Evolutionary conservation across 2,329 filamentous ascomycete genomes (phyloP).

Genomic region (Botrytis fragariae): DNA sequence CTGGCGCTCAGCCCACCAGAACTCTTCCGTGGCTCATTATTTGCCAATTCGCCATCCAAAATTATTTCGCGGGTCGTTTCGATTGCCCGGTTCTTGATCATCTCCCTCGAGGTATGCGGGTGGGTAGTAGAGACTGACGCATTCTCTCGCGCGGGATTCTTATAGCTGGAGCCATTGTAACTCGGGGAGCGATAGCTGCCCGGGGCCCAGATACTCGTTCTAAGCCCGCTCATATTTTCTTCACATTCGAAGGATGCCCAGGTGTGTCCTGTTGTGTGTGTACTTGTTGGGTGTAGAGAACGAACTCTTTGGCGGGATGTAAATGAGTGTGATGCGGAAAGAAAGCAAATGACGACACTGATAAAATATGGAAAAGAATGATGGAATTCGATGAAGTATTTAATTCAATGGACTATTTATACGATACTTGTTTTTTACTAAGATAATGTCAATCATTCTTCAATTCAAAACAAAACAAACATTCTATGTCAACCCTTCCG

Average conservation of each 20-base stretch:
- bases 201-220: constrained; percentile 14
- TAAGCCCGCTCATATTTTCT: constrained; percentile 7
- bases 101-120: not conserved
- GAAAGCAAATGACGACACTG: not conserved
- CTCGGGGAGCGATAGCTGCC: constrained; percentile 2
- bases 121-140: not conserved
- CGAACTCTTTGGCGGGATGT: not conserved
- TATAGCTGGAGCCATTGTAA: constrained; percentile 5
- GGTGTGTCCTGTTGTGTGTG: not conserved
- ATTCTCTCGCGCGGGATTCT: constrained; percentile 9
- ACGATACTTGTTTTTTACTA: not conserved
- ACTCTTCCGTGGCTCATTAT: not conserved
- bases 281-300: not conserved
- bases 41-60: not conserved
- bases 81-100: not conserved
- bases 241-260: not conserved
- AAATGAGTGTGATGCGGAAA: not conserved
- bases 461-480: not conserved
- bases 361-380: not conserved
- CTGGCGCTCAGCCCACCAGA: constrained; percentile 23
- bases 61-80: not conserved
- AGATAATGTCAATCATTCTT: not conserved
- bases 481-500: not conserved
- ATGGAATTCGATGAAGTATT: not conserved
- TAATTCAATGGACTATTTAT: not conserved